Conservation (phyloP, 768 basidiomycete species). For the Leccinellum rugosiceps region DNA sequence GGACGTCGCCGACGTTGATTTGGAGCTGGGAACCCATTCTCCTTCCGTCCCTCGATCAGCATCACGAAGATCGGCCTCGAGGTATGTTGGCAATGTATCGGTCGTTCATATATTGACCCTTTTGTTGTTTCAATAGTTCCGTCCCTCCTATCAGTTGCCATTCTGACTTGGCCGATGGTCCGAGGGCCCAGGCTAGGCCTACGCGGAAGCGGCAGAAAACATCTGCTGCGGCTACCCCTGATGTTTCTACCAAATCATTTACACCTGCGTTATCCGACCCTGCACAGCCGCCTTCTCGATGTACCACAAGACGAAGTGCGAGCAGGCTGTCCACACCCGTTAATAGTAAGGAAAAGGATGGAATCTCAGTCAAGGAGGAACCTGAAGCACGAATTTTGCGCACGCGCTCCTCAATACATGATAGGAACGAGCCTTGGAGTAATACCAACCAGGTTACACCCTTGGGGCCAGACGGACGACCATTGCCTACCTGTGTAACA, state of each 20-base stretch:
- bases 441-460: slow-evolving; percentile 44
- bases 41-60: slow-evolving; percentile 19
- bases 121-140: slow-evolving; percentile 15
- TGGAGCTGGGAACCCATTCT: slow-evolving; percentile 41
- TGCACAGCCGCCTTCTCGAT: slow-evolving; percentile 27
- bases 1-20: slow-evolving; percentile 50
- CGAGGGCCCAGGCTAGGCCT: slow-evolving; percentile 44
- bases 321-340: slow-evolving; percentile 32
- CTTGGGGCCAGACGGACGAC: slow-evolving; percentile 62
- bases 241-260: slow-evolving; percentile 42
- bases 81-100: slow-evolving; percentile 17
- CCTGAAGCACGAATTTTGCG: slow-evolving; percentile 50
- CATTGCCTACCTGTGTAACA: slow-evolving; percentile 66
- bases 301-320: slow-evolving; percentile 25
- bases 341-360: slow-evolving; percentile 38
- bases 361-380: slow-evolving; percentile 44
- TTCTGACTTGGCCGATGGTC: slow-evolving; percentile 27
- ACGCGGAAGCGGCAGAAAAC: slow-evolving; percentile 57
- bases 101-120: slow-evolving; percentile 10
- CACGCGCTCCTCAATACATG: slow-evolving; percentile 40
- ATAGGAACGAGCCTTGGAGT: slow-evolving; percentile 36
- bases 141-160: slow-evolving; percentile 25
- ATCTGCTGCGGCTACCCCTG: slow-evolving; percentile 41
- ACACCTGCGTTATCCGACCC: slow-evolving; percentile 30
- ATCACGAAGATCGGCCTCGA: slow-evolving; percentile 26